phyloP scores from a whole-genome alignment of 2,329 filamentous ascomycete genomes.

The Pyricularia sp. region DNA sequence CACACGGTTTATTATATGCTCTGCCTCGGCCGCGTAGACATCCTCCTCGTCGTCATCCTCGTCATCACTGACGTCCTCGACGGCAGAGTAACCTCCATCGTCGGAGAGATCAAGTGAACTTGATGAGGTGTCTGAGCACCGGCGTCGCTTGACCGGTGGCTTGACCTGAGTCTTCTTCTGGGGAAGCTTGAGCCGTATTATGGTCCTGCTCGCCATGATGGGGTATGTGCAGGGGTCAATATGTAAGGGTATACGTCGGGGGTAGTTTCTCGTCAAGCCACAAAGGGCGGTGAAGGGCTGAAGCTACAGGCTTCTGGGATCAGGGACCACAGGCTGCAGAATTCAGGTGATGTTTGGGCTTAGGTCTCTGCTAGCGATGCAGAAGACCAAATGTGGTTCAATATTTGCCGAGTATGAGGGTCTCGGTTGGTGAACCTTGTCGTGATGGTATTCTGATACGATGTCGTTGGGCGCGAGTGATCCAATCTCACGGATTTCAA shows the following conservation, averaged over 20 bases:
- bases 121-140: constrained; percentile 37
- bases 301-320: background rate
- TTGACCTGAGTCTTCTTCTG: constrained; percentile 9
- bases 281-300: constrained; percentile 26
- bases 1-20: constrained; percentile 52
- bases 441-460: background rate
- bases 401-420: background rate
- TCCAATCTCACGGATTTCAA: constrained; percentile 1
- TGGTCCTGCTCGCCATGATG: constrained; percentile 43
- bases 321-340: background rate
- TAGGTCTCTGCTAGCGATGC: background rate
- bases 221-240: constrained; percentile 7
- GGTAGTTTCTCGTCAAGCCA: constrained; percentile 11
- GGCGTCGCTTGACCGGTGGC: constrained; percentile 25
- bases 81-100: constrained; percentile 63
- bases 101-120: constrained; percentile 52
- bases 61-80: constrained; percentile 71
- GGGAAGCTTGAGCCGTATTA: constrained; percentile 32
- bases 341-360: background rate
- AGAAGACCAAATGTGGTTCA: background rate
- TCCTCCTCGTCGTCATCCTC: constrained; percentile 71
- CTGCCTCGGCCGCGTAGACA: constrained; percentile 70
- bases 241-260: constrained; percentile 7
- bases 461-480: background rate
- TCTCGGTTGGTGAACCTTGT: background rate